Conservation (phyloP, 2,329 filamentous ascomycete species). For the Chaetomiaceae sp. region DNA sequence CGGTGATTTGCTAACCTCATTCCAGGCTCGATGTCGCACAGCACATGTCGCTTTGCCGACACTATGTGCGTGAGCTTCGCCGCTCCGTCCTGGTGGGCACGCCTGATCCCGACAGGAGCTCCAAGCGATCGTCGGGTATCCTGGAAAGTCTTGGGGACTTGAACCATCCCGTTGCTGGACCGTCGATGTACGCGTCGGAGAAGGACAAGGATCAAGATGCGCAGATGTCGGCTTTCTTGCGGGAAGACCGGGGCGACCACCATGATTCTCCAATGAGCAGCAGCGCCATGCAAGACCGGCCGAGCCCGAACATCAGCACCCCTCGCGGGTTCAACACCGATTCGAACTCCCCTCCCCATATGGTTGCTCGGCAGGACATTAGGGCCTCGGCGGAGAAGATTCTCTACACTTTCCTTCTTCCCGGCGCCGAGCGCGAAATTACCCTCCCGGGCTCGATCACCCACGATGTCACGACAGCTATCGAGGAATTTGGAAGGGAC, state of each 20-base stretch:
- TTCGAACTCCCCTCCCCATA: conserved; percentile 77
- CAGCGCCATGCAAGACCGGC: conserved; percentile 40
- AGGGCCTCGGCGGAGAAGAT: conserved; percentile 95
- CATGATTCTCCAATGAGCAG: conserved; percentile 54
- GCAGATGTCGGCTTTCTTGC: conserved; percentile 84
- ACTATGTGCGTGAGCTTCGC: conserved; percentile 93
- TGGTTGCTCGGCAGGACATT: conserved; percentile 83
- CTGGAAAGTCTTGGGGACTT: conserved; percentile 70
- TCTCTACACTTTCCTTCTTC: conserved; percentile 92
- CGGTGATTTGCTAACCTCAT: conserved; percentile 16
- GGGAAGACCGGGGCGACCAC: conserved; percentile 56
- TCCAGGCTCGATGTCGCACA: conserved; percentile 97
- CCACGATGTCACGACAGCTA: conserved; percentile 75
- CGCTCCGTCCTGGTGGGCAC: conserved; percentile 90
- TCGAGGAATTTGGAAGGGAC: conserved; percentile 87
- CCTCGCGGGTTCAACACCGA: conserved; percentile 62
- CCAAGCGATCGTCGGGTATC: conserved; percentile 78
- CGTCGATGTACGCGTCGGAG: conserved; percentile 59
- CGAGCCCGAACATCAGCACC: conserved; percentile 54
- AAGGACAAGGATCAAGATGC: conserved; percentile 79
- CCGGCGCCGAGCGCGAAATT: conserved; percentile 94
- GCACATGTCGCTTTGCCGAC: conserved; percentile 94
- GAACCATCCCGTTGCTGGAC: conserved; percentile 53
- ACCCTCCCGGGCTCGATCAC: conserved; percentile 85
- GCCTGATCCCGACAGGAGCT: conserved; percentile 79